These are phyloP conservation scores for Quercus robur DNA, from an alignment of 306 rosid genomes.

Conservation along the genomic window DNA sequence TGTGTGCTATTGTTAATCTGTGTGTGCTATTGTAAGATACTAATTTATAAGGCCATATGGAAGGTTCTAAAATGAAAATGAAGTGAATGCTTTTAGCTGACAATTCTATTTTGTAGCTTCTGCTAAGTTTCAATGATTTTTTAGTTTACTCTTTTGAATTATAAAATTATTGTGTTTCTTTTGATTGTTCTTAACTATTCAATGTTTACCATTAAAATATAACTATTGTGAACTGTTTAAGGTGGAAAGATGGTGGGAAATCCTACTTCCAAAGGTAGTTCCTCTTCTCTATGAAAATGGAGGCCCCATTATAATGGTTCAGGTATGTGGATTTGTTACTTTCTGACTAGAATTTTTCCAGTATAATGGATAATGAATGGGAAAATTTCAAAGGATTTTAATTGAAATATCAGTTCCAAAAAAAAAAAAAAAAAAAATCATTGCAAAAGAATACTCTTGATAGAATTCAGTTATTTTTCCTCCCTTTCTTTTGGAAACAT, in stretches of 20 bases:
- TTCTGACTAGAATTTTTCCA: background rate
- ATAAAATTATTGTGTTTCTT: background rate
- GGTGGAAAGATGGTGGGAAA: slow-evolving; percentile 94
- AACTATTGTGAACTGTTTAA: slow-evolving; percentile 29
- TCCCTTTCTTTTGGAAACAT: background rate
- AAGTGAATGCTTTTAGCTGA: background rate
- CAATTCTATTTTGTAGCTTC: background rate
- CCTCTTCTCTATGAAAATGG: slow-evolving; percentile 77
- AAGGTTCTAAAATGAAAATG: background rate
- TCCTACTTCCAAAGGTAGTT: slow-evolving; percentile 69
- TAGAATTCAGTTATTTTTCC: background rate
- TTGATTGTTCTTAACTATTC: slow-evolving; percentile 1
- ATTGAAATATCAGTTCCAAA: background rate
- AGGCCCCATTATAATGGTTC: slow-evolving; percentile 93
- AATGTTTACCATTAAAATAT: slow-evolving; percentile 12
- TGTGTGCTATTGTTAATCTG: background rate
- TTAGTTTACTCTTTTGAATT: background rate
- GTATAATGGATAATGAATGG: background rate
- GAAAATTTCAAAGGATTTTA: background rate
- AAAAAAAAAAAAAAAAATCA: background rate
- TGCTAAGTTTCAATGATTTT: background rate
- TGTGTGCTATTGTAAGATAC: background rate
- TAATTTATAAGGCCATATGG: background rate
- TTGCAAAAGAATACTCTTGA: background rate
- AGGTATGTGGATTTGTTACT: slow-evolving; percentile 46